Evolutionary conservation across 2,329 filamentous ascomycete species (phyloP).

Genomic region (Alternaria sp.): DNA sequence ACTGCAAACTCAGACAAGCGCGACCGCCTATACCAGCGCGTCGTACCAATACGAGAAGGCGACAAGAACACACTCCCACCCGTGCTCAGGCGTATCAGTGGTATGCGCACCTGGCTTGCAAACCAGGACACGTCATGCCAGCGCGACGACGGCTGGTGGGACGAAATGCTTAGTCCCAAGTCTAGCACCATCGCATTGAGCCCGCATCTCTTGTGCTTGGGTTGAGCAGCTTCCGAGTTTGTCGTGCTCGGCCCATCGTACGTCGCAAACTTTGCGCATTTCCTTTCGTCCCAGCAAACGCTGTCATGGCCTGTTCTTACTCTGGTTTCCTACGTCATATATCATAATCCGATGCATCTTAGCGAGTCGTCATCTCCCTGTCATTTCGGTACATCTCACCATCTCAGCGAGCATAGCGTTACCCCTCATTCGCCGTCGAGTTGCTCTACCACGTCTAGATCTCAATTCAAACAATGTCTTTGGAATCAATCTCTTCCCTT

Average conservation of each 20-base stretch:
- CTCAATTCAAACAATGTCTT: no score
- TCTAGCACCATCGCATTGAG: constrained; percentile 32
- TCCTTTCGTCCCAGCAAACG: not conserved
- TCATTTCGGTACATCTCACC: not conserved
- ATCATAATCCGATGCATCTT: not conserved
- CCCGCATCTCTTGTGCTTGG: constrained; percentile 21
- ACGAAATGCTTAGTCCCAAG: constrained; percentile 40
- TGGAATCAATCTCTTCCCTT: no score
- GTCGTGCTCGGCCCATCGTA: no score
- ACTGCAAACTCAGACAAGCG: constrained; percentile 42
- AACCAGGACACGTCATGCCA: constrained; percentile 32
- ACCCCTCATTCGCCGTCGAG: not conserved
- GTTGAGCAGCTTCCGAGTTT: constrained; percentile 10
- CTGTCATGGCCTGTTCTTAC: no score
- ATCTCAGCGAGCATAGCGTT: not conserved
- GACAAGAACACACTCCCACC: constrained; percentile 42
- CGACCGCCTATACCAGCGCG: constrained; percentile 39
- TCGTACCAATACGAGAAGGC: constrained; percentile 40
- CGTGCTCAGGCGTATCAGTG: constrained; percentile 39
- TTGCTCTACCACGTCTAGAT: not conserved
- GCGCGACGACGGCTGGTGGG: constrained; percentile 41
- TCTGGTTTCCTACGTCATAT: not conserved
- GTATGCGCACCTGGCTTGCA: constrained; percentile 39
- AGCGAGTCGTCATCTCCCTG: not conserved
- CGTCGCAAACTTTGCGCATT: no score